Evolutionary conservation across 2,329 filamentous ascomycete species (phyloP).

Genomic region (Venturia oleaginea): DNA sequence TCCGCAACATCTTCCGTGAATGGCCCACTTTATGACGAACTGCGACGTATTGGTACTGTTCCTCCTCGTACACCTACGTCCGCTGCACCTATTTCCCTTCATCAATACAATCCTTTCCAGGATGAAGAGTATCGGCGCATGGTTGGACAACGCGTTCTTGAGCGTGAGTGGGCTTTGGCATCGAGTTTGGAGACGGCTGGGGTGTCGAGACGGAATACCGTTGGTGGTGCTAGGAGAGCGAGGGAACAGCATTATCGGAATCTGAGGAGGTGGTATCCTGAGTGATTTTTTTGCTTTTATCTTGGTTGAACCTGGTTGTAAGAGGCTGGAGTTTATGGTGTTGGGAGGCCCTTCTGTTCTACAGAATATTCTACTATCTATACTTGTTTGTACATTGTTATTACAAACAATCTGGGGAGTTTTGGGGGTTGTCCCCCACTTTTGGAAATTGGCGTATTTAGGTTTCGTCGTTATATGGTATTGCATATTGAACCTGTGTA

Average conservation of each 20-base stretch:
- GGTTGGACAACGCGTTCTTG: background rate
- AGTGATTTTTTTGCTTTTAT: background rate
- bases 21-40: background rate
- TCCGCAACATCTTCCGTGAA: background rate
- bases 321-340: background rate
- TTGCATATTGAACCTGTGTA: too few species aligned
- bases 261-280: slow-evolving; percentile 9
- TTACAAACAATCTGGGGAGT: too few species aligned
- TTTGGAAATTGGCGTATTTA: too few species aligned
- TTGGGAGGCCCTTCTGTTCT: background rate
- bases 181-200: background rate
- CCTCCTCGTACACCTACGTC: background rate
- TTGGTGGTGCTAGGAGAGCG: slow-evolving; percentile 2
- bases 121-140: slow-evolving; percentile 5
- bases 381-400: too few species aligned
- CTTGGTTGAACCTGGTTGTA: too few species aligned
- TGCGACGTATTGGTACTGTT: background rate
- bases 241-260: slow-evolving; percentile 10
- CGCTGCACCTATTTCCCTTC: background rate
- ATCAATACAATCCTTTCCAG: background rate
- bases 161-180: background rate
- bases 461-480: too few species aligned
- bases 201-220: slow-evolving; percentile 4
- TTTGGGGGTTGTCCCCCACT: too few species aligned
- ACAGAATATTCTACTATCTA: background rate